These are phyloP conservation scores for Phaeotremella fagi DNA, from an alignment of 768 basidiomycete species.

Conservation along the genomic window DNA sequence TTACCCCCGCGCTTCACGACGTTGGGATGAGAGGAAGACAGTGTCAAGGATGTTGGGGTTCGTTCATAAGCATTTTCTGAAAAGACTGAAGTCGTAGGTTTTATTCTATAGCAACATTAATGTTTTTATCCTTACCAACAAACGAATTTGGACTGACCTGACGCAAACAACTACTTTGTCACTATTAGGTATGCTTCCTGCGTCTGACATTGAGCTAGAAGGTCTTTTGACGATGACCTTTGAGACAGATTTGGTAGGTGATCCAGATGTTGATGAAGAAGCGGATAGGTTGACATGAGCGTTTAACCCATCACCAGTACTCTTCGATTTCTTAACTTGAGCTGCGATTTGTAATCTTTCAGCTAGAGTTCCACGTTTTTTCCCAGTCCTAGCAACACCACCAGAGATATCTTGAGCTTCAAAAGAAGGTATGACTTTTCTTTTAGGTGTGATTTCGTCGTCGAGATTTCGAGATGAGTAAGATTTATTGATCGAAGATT, in stretches of 20 bases:
- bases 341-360: conserved; percentile 28
- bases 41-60: conserved; percentile 29
- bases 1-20: conserved; percentile 45
- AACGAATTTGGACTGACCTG: conserved; percentile 24
- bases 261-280: too few relatives aligned
- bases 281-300: too few relatives aligned
- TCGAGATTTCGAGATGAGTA: neutral
- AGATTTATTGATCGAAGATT: too few relatives aligned
- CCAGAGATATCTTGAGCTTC: conserved; percentile 15
- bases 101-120: conserved; percentile 23
- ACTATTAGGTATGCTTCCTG: neutral
- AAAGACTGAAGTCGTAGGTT: conserved; percentile 34
- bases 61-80: conserved; percentile 36
- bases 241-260: too few relatives aligned
- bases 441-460: conserved; percentile 22
- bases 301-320: conserved; percentile 5
- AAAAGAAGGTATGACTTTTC: conserved; percentile 27
- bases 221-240: neutral
- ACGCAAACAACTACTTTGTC: conserved; percentile 46
- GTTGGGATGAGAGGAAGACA: conserved; percentile 44
- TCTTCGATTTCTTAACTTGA: conserved; percentile 25
- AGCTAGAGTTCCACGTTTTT: conserved; percentile 24
- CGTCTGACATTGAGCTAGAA: too few relatives aligned
- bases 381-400: conserved; percentile 4
- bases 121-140: neutral